These are phyloP conservation scores for Novymonas esmeraldas DNA, from an alignment of 208 protist genomes.

Conservation along the genomic window DNA sequence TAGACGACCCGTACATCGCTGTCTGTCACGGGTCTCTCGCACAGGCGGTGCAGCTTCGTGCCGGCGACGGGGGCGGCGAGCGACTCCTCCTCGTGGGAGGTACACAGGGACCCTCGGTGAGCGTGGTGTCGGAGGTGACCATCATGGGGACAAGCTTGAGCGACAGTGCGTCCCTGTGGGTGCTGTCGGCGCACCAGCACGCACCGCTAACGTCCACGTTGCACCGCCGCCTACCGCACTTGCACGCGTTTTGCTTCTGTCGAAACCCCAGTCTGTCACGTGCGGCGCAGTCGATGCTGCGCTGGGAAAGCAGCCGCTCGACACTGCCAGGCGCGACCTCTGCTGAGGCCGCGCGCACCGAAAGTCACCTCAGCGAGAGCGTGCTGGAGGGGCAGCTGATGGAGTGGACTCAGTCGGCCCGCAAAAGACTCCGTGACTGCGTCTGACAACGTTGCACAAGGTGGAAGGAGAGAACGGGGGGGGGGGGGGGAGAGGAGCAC, in stretches of 20 bases:
- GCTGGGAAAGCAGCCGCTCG: background rate
- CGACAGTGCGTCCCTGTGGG: constrained; percentile 48
- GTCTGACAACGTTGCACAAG: background rate
- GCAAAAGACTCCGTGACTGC: constrained; percentile 45
- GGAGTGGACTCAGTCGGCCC: constrained; percentile 52
- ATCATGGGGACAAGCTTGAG: constrained; percentile 40
- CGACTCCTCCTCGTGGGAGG: constrained; percentile 41
- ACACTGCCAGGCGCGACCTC: background rate
- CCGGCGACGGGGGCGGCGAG: constrained; percentile 7
- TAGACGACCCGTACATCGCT: constrained; percentile 33
- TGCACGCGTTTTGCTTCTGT: constrained; percentile 16
- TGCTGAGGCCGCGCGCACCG: constrained; percentile 13
- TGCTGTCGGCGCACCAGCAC: constrained; percentile 31
- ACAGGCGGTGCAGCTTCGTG: constrained; percentile 24
- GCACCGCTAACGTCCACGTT: constrained; percentile 5
- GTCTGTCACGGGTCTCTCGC: constrained; percentile 65
- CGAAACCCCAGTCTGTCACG: constrained; percentile 3
- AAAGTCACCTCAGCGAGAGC: constrained; percentile 29
- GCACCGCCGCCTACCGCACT: background rate
- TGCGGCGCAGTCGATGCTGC: constrained; percentile 15
- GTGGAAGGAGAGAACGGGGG: background rate
- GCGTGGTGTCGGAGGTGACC: constrained; percentile 44
- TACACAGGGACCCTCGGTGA: constrained; percentile 52
- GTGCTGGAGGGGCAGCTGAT: constrained; percentile 57
- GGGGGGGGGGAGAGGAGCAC: background rate